phyloP scores from a whole-genome alignment of 1,284 basidiomycete species.

The Melampsora larici-populina region DNA sequence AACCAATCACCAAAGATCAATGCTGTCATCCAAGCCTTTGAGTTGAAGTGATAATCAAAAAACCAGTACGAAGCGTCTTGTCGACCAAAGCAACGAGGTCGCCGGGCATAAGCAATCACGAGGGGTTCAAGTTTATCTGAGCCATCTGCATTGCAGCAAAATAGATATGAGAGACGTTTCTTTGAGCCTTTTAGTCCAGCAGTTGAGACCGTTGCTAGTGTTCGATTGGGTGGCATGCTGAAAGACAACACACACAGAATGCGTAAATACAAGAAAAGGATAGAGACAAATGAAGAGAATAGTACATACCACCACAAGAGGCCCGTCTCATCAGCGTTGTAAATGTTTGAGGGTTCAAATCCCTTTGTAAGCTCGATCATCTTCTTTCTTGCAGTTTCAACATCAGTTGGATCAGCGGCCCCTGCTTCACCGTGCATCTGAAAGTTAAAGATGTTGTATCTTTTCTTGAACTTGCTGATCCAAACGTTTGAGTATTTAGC shows the following conservation, averaged over 20 bases:
- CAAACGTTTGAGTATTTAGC: not conserved
- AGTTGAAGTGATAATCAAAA: not conserved
- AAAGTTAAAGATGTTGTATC: not conserved
- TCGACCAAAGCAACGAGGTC: not conserved
- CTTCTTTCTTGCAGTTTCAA: not conserved
- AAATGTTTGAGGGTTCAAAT: not conserved
- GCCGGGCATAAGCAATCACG: not conserved
- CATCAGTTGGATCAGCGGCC: not conserved
- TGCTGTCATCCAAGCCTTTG: not conserved
- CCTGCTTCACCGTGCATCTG: too few species aligned
- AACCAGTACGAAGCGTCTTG: too few species aligned
- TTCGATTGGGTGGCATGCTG: not conserved
- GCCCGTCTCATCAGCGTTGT: not conserved
- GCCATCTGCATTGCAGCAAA: not conserved
- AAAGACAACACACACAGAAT: not conserved
- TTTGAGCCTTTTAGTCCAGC: not conserved
- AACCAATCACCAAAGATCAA: not conserved
- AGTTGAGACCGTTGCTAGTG: not conserved
- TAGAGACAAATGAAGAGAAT: not conserved
- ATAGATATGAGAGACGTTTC: not conserved
- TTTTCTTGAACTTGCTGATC: not conserved
- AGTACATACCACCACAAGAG: slow-evolving; percentile 2
- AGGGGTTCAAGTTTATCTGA: not conserved
- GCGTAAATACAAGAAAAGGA: not conserved
- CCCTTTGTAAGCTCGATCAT: not conserved